These are phyloP conservation scores for Wickerhamiella cacticola DNA, from an alignment of 805 yeast species.

Conservation along the genomic window DNA sequence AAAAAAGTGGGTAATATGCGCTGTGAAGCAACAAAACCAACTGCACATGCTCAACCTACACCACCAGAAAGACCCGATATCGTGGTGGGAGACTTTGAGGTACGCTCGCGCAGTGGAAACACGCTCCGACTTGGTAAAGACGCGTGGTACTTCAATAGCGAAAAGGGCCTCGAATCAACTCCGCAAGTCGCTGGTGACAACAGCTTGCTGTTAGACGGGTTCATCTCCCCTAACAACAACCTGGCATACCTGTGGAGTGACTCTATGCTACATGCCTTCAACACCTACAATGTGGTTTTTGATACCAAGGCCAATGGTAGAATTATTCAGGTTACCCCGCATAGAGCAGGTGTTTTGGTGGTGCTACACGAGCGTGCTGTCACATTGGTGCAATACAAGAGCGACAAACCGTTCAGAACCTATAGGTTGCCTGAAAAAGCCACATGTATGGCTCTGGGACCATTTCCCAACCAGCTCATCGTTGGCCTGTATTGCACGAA, in stretches of 20 bases:
- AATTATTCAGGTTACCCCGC: neutral
- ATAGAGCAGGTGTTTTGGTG: neutral
- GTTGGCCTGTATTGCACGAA: neutral
- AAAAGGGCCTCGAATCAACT: neutral
- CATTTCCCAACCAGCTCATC: neutral
- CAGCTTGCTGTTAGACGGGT: neutral
- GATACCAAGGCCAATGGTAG: neutral
- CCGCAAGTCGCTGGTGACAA: neutral
- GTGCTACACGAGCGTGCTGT: conserved; percentile 1
- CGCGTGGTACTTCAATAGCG: neutral
- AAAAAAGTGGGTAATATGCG: neutral
- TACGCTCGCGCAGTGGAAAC: neutral
- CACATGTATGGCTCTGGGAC: neutral
- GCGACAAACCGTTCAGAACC: neutral
- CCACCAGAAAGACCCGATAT: neutral
- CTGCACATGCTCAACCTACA: neutral
- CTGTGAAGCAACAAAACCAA: neutral
- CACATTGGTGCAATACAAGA: neutral
- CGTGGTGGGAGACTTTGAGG: neutral
- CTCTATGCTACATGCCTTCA: neutral
- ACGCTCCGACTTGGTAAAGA: neutral
- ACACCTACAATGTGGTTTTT: neutral
- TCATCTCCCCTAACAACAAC: neutral
- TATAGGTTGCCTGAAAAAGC: neutral
- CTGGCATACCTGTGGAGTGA: neutral